Conservation (phyloP, 768 basidiomycete genomes). For the Mycena sanguinolenta region DNA sequence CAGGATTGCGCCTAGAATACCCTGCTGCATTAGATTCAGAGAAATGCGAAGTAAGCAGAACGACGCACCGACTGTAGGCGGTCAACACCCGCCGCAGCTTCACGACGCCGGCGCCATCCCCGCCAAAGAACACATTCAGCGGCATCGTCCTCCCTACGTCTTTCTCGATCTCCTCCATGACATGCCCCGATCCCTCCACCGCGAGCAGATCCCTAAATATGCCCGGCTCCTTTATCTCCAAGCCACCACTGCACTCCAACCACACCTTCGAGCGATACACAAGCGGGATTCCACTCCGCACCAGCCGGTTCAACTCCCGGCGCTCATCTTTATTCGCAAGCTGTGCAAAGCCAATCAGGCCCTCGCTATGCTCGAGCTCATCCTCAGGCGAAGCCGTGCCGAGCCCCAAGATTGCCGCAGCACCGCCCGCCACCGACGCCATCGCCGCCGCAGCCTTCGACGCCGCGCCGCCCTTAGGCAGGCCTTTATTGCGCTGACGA, state of each 20-base stretch:
- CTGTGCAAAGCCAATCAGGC: conserved; percentile 92
- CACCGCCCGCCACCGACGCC: conserved; percentile 52
- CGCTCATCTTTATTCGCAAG: conserved; percentile 87
- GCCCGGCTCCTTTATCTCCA: conserved; percentile 94
- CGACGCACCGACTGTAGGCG: conserved; percentile 90
- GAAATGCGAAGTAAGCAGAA: background rate
- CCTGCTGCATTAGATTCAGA: background rate
- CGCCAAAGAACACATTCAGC: conserved; percentile 95
- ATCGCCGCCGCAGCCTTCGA: conserved; percentile 45
- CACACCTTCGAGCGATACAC: conserved; percentile 90
- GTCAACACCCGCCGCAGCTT: conserved; percentile 91
- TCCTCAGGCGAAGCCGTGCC: conserved; percentile 75
- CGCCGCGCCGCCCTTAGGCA: conserved; percentile 46
- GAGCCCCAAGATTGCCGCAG: conserved; percentile 78
- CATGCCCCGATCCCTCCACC: conserved; percentile 61
- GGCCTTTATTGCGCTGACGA: conserved; percentile 70
- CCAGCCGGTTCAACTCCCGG: conserved; percentile 82
- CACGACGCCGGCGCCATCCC: conserved; percentile 93
- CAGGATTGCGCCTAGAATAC: conserved; percentile 82
- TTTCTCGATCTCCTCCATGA: conserved; percentile 91
- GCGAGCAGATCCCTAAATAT: conserved; percentile 88
- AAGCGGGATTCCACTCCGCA: conserved; percentile 90
- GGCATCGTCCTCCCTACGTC: conserved; percentile 95
- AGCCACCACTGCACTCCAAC: conserved; percentile 93
- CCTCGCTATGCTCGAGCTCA: conserved; percentile 85